A percentile compares a stretch with the other conserved stretches of the same genome.
Evolutionary conservation across 2,329 filamentous ascomycete genomes (phyloP).

Genomic region (Teratosphaeria epicoccoides): DNA sequence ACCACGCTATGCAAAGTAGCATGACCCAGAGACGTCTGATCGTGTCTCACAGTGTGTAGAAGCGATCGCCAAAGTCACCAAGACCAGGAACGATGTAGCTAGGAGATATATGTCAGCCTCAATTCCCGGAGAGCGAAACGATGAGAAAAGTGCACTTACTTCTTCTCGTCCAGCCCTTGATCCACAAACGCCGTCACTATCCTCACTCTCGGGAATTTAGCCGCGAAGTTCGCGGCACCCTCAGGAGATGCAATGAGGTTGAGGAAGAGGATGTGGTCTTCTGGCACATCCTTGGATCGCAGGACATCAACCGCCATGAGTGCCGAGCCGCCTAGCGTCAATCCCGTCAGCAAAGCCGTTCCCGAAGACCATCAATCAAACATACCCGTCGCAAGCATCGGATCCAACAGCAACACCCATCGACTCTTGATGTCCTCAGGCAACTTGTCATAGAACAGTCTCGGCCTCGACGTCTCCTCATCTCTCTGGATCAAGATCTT

Average conservation of each 20-base stretch:
- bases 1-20: not conserved
- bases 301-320: slow-evolving; percentile 95
- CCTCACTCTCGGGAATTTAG: slow-evolving; percentile 76
- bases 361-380: not conserved
- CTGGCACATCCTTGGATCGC: slow-evolving; percentile 79
- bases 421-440: slow-evolving; percentile 84
- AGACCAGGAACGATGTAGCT: slow-evolving; percentile 93
- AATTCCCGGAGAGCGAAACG: not conserved
- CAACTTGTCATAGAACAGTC: slow-evolving; percentile 95
- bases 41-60: slow-evolving; percentile 67
- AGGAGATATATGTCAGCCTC: slow-evolving; percentile 12
- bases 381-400: slow-evolving; percentile 96
- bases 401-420: slow-evolving; percentile 89
- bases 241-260: slow-evolving; percentile 97
- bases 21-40: not conserved
- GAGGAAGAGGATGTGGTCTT: slow-evolving; percentile 89
- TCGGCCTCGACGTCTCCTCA: slow-evolving; percentile 88
- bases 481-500: slow-evolving; percentile 98
- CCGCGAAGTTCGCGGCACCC: slow-evolving; percentile 78
- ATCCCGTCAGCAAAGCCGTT: not conserved
- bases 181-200: slow-evolving; percentile 96
- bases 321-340: slow-evolving; percentile 66
- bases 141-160: slow-evolving; percentile 50
- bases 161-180: slow-evolving; percentile 92
- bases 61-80: slow-evolving; percentile 90